phyloP scores from a whole-genome alignment of 1,284 basidiomycete genomes.

The Ustilago nuda region DNA sequence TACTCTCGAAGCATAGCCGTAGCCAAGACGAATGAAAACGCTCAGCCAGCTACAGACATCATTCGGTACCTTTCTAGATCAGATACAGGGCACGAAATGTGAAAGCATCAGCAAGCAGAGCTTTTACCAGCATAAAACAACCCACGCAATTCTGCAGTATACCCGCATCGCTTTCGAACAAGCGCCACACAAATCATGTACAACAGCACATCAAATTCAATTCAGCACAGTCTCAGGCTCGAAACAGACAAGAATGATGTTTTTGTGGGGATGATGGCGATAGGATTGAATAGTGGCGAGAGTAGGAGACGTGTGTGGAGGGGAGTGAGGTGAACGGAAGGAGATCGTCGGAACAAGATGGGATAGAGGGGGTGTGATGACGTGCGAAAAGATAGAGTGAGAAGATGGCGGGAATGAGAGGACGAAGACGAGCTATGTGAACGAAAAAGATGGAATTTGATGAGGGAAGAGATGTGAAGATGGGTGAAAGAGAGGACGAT shows the following conservation, averaged over 20 bases:
- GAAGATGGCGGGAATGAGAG: background rate
- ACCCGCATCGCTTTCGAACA: no score
- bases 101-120: no score
- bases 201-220: background rate
- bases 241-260: background rate
- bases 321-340: background rate
- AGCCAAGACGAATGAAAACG: background rate
- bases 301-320: background rate
- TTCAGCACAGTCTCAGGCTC: background rate
- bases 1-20: slow-evolving; percentile 50
- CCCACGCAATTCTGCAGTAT: background rate
- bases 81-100: no score
- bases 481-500: background rate
- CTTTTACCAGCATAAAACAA: no score
- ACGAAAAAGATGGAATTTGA: background rate
- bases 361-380: background rate
- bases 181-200: no score
- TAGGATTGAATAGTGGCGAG: background rate
- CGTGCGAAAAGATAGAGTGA: background rate
- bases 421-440: background rate
- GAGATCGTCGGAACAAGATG: background rate
- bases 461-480: background rate
- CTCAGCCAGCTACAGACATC: background rate
- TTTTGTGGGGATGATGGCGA: background rate
- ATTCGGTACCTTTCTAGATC: no score